These are phyloP conservation scores for Acanthochlamys bracteata DNA, from an alignment of 106 monocot species.

Conservation along the genomic window DNA sequence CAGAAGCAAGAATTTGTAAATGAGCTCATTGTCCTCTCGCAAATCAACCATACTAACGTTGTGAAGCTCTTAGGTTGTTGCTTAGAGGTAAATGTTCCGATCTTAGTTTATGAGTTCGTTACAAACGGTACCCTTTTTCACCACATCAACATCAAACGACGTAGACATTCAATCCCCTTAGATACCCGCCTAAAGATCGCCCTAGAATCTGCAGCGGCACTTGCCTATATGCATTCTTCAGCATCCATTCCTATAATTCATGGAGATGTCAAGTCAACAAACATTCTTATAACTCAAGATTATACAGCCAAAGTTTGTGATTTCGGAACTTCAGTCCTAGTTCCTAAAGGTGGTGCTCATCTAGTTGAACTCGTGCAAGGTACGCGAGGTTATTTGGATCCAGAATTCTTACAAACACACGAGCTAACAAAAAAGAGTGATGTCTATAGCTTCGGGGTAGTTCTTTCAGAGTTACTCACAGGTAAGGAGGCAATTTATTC, in stretches of 20 bases:
- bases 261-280: constrained; percentile 7
- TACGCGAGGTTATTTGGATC: constrained; percentile 4
- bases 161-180: constrained; percentile 5
- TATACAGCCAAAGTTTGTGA: constrained; percentile 3
- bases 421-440: constrained; percentile 4
- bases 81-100: constrained; percentile 9
- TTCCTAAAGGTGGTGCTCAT: neutral
- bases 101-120: constrained; percentile 6
- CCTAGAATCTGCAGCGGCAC: constrained; percentile 17
- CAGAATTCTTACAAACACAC: neutral
- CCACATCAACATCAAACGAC: neutral
- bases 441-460: constrained; percentile 9
- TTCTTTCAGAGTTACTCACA: neutral
- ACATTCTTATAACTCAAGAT: neutral
- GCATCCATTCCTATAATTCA: constrained; percentile 6
- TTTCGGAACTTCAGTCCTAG: constrained; percentile 3
- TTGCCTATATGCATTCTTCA: constrained; percentile 27
- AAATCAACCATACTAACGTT: constrained; percentile 18
- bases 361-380: constrained; percentile 1
- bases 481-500: neutral
- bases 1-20: constrained; percentile 11
- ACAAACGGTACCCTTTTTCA: constrained; percentile 3
- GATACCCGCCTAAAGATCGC: constrained; percentile 22
- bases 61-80: constrained; percentile 12
- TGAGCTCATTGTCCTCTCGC: constrained; percentile 12